phyloP scores from a whole-genome alignment of 208 protist genomes.

The Leptomonas pyrrhocoris region DNA sequence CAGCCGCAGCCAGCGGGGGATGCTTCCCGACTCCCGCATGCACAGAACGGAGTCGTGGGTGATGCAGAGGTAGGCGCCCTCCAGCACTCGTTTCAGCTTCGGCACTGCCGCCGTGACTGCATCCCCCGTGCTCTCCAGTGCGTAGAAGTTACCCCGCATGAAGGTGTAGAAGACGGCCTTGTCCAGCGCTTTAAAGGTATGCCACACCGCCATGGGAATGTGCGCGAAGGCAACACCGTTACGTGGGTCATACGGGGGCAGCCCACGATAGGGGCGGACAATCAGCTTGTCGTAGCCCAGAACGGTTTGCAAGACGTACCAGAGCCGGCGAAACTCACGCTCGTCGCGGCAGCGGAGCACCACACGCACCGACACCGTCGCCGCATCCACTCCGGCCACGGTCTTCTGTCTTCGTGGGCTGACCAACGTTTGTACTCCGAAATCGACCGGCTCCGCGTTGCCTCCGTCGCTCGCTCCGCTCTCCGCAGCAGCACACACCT shows the following conservation, averaged over 20 bases:
- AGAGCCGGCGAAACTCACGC: slow-evolving; percentile 53
- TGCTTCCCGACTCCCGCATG: slow-evolving; percentile 53
- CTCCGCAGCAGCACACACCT: slow-evolving; percentile 10
- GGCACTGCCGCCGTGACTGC: background rate
- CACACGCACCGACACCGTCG: slow-evolving; percentile 20
- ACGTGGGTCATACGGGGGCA: slow-evolving; percentile 68
- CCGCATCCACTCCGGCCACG: background rate
- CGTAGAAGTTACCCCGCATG: slow-evolving; percentile 40
- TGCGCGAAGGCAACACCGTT: slow-evolving; percentile 60
- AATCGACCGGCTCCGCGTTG: background rate
- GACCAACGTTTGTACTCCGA: slow-evolving; percentile 14
- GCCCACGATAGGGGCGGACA: slow-evolving; percentile 45
- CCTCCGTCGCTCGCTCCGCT: background rate
- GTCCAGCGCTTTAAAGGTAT: slow-evolving; percentile 53
- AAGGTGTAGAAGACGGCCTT: slow-evolving; percentile 66
- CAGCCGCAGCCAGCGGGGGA: slow-evolving; percentile 53
- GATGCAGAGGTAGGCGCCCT: slow-evolving; percentile 47
- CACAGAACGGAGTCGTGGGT: slow-evolving; percentile 60
- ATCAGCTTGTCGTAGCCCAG: slow-evolving; percentile 62
- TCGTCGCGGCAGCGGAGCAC: slow-evolving; percentile 48
- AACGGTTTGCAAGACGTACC: slow-evolving; percentile 53
- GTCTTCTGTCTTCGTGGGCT: slow-evolving; percentile 5
- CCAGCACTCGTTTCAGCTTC: slow-evolving; percentile 16
- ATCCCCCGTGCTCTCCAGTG: slow-evolving; percentile 11
- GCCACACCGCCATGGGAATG: slow-evolving; percentile 56